phyloP scores from a whole-genome alignment of 2,329 filamentous ascomycete species.

The Calonectria pteridis region DNA sequence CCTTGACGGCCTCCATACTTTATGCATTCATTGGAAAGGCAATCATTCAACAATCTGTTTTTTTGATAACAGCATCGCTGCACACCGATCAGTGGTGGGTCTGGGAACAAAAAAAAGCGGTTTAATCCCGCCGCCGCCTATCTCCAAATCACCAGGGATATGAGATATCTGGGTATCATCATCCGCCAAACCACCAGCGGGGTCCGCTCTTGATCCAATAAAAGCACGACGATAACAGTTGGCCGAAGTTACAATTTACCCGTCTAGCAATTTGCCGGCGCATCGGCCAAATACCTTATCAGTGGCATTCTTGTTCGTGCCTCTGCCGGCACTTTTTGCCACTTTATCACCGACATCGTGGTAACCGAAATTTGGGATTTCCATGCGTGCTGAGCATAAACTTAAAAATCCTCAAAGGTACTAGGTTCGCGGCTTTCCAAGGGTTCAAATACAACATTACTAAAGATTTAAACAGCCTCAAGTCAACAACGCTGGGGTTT shows the following conservation, averaged over 20 bases:
- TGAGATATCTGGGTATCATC: background rate
- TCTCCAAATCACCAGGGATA: background rate
- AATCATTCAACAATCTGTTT: background rate
- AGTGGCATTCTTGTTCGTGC: background rate
- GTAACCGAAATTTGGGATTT: background rate
- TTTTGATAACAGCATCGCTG: background rate
- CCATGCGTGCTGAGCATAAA: background rate
- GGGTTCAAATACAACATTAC: background rate
- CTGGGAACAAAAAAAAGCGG: background rate
- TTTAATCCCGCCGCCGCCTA: background rate
- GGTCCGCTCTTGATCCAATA: background rate
- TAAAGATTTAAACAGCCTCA: background rate
- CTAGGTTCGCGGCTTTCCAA: background rate
- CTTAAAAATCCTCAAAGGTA: background rate
- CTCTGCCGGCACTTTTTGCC: background rate
- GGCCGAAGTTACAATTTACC: background rate
- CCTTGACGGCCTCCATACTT: background rate
- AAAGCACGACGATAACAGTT: background rate
- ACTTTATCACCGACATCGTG: background rate
- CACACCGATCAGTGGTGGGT: background rate
- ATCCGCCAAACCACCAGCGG: background rate
- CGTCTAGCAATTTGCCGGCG: slow-evolving; percentile 9
- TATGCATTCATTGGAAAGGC: background rate
- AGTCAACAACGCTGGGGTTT: background rate
- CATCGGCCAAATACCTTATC: background rate